phyloP scores from a whole-genome alignment of 1,284 basidiomycete genomes.

The Marasmius fiardii region DNA sequence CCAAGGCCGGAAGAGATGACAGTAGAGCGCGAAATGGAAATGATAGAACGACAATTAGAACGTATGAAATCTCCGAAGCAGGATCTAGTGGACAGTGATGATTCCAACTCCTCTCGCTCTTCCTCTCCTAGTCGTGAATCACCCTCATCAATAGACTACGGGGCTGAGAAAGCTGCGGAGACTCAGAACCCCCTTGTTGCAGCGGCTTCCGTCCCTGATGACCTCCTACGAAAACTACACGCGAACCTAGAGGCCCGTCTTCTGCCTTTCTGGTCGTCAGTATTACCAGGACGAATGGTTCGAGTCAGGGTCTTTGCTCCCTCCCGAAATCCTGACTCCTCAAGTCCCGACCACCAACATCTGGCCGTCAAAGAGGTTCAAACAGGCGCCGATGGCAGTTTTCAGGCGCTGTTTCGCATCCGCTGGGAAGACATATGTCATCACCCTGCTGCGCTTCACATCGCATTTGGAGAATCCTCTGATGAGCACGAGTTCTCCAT shows the following conservation, averaged over 20 bases:
- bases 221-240: slow-evolving; percentile 51
- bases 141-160: slow-evolving; percentile 15
- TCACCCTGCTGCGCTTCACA: slow-evolving; percentile 53
- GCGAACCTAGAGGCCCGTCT: slow-evolving; percentile 73
- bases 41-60: slow-evolving; percentile 45
- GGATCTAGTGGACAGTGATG: slow-evolving; percentile 8
- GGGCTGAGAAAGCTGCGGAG: slow-evolving; percentile 10
- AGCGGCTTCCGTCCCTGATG: slow-evolving; percentile 10
- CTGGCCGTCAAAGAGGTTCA: slow-evolving; percentile 39
- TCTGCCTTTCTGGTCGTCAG: slow-evolving; percentile 75
- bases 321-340: slow-evolving; percentile 13
- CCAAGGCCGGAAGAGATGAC: slow-evolving; percentile 57
- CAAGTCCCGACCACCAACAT: slow-evolving; percentile 32
- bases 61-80: slow-evolving; percentile 17
- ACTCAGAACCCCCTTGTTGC: background rate
- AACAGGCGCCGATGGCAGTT: slow-evolving; percentile 70
- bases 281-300: slow-evolving; percentile 56
- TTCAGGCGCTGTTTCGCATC: slow-evolving; percentile 58
- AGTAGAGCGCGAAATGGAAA: slow-evolving; percentile 53
- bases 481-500: slow-evolving; percentile 58
- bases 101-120: slow-evolving; percentile 15
- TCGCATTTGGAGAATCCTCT: slow-evolving; percentile 51
- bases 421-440: slow-evolving; percentile 66
- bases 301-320: slow-evolving; percentile 36
- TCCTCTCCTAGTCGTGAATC: slow-evolving; percentile 20